These are phyloP conservation scores for Agrocybe praecox DNA, from an alignment of 768 basidiomycete genomes.

Conservation along the genomic window DNA sequence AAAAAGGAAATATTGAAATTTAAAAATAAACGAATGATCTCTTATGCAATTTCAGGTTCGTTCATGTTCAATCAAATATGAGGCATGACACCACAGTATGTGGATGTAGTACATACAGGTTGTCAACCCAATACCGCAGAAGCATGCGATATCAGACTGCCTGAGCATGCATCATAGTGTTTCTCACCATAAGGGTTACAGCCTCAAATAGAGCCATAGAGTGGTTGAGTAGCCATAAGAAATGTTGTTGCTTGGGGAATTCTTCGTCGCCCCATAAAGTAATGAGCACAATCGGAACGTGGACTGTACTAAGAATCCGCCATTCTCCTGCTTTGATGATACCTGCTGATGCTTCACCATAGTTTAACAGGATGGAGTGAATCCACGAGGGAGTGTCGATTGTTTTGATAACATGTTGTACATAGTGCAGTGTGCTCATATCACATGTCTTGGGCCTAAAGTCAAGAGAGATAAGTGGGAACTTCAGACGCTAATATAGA, in stretches of 20 bases:
- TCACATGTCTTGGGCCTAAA: not conserved
- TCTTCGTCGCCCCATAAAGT: constrained; percentile 30
- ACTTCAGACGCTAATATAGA: not conserved
- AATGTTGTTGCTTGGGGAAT: constrained; percentile 6
- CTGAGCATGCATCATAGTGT: not conserved
- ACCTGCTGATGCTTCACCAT: constrained; percentile 20
- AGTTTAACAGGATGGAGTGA: constrained; percentile 18
- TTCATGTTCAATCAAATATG: too few species aligned
- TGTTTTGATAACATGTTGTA: constrained; percentile 20
- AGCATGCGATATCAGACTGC: not conserved
- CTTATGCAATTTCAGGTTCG: too few species aligned
- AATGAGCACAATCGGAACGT: constrained; percentile 34
- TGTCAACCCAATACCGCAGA: not conserved
- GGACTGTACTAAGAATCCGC: constrained; percentile 30
- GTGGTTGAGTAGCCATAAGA: constrained; percentile 20
- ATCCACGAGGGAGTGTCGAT: constrained; percentile 27
- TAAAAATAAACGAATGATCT: too few species aligned
- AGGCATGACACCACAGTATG: too few species aligned
- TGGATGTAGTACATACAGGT: constrained; percentile 2
- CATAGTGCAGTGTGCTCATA: constrained; percentile 11
- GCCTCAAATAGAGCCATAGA: constrained; percentile 17
- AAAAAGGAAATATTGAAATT: too few species aligned
- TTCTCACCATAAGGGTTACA: not conserved
- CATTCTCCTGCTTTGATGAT: constrained; percentile 39
- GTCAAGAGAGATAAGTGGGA: not conserved